These are phyloP conservation scores for Elymus sibiricus DNA, from an alignment of 176 grass and related monocot species.

Conservation along the genomic window DNA sequence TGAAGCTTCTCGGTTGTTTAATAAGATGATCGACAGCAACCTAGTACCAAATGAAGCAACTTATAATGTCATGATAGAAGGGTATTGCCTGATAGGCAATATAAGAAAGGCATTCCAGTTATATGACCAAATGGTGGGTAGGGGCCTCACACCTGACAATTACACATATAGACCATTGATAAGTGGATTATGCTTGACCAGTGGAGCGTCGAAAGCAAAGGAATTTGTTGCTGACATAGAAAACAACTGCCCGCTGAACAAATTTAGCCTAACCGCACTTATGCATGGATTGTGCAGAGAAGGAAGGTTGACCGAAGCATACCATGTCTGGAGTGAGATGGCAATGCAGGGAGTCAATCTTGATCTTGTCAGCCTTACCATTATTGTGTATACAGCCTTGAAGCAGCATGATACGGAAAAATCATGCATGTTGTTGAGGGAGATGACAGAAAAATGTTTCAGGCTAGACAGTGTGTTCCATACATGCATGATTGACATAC, in stretches of 20 bases:
- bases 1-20: not conserved
- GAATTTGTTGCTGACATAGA: not conserved
- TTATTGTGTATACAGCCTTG: not conserved
- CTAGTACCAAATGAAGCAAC: constrained; percentile 2
- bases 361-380: constrained; percentile 12
- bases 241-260: not conserved
- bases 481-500: not conserved
- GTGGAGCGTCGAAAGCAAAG: not conserved
- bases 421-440: not conserved
- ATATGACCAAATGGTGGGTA: not conserved
- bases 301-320: not conserved
- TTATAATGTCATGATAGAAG: constrained; percentile 20
- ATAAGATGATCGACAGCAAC: not conserved
- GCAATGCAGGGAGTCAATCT: not conserved
- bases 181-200: not conserved
- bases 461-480: constrained; percentile 1
- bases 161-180: constrained; percentile 3
- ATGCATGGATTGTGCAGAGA: constrained; percentile 13
- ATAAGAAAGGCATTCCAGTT: not conserved
- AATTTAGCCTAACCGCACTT: not conserved
- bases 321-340: not conserved
- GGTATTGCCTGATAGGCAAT: constrained; percentile 4
- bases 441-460: not conserved
- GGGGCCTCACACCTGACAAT: not conserved
- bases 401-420: not conserved